Base-by-base conservation (phyloP, 768 basidiomycete genomes). In the Suillus occidentalis region DNA sequence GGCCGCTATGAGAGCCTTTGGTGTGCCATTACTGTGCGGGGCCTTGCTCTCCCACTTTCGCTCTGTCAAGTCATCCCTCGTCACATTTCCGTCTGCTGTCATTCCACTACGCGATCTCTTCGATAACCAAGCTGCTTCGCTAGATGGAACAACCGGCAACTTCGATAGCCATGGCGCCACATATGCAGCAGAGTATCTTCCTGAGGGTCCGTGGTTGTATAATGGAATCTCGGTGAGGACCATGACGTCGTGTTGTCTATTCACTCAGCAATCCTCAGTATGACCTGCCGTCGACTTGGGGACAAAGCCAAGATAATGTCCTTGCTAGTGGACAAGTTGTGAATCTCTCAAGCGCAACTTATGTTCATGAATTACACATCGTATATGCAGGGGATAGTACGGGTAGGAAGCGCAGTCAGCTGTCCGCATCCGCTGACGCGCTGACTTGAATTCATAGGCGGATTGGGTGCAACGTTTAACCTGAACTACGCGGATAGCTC, bases 331-430 rank as follows among this genome's bases (percentile, higher is more conserved):
- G 78, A 2, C 85, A 86, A 64, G 70, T 78, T 5, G 59, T 86
- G 14, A 64, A 72, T 7, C 71, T 82, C 22, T 61, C 70, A 9
- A 60, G 71, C 0, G 70, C 74, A n/a, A 78, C 76, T 0, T 77
- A 71, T 65, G 75, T 79, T 1, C 85, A 85, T 64, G 78, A 85
- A 64, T 69, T 86, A 31, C 83, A 85, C 63, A 74, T 84, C 59
- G 66, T 85, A 13, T 85, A 85, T 67, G 76, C 82, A 25, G 82
- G 81, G 31, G 82, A 82, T 56, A 77, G 76, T 7, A 63, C 52
- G 1, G 70, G 75, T n/a, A 65, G 81, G 78, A 50, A 61, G 77
- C 66, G 39, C 36, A n/a, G 37, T 18, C 55, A 49, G n/a, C 57
- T 49, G 50, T 25, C 43, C 42, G 25, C 14, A 45, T 14, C 16